Conservation (phyloP, 2,329 filamentous ascomycete species). For the Periglandula ipomoeae region DNA sequence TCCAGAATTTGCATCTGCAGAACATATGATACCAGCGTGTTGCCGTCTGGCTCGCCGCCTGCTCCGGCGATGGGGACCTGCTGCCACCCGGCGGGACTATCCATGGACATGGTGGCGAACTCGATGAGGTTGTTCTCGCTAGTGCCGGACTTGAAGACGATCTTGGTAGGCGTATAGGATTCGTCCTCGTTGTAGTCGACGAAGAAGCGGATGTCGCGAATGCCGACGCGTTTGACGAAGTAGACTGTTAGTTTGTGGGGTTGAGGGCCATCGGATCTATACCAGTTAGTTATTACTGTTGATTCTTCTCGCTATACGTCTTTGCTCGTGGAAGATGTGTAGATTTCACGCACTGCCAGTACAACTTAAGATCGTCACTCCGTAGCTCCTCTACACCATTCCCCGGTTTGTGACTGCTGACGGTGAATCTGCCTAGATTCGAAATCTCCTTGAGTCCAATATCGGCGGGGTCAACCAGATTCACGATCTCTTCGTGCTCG, state of each 20-base stretch:
- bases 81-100: constrained; percentile 80
- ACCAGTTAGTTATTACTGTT: neutral
- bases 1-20: constrained; percentile 86
- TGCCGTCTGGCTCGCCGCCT: constrained; percentile 54
- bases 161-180: constrained; percentile 91
- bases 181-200: constrained; percentile 91
- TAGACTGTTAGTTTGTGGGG: constrained; percentile 77
- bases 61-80: constrained; percentile 57
- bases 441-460: constrained; percentile 70
- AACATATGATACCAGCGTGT: constrained; percentile 77
- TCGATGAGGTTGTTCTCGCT: constrained; percentile 86
- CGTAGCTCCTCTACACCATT: constrained; percentile 70
- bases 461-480: constrained; percentile 43
- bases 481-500: constrained; percentile 26
- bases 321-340: too few relatives aligned
- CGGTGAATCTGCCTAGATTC: constrained; percentile 74
- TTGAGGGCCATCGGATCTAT: constrained; percentile 76
- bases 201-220: constrained; percentile 70
- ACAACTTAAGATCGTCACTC: constrained; percentile 61
- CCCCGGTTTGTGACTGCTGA: constrained; percentile 72
- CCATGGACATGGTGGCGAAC: constrained; percentile 72
- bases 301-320: neutral
- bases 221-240: constrained; percentile 74
- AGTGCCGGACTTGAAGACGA: constrained; percentile 80
- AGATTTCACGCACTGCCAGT: constrained; percentile 70